A percentile compares a stretch with the other conserved stretches of the same genome.
These are phyloP conservation scores for Stephania cephalantha DNA, from an alignment of 164 flowering plant species.

Conservation along the genomic window DNA sequence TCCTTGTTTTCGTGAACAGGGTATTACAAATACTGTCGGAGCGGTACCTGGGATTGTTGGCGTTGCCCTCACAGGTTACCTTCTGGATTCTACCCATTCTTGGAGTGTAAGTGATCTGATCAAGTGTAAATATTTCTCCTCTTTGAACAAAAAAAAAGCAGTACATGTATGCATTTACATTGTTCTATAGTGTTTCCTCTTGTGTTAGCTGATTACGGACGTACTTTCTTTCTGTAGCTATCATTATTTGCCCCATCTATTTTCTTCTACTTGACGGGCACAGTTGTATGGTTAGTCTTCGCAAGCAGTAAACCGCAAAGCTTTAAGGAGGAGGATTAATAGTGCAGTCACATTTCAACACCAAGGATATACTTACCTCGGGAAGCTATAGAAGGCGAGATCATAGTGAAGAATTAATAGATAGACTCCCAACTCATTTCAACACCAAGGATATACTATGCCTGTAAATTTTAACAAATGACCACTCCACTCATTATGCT, in stretches of 20 bases:
- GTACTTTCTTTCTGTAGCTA: constrained; percentile 33
- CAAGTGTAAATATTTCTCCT: neutral
- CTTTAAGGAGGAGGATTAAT: constrained; percentile 52
- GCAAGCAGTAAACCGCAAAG: constrained; percentile 94
- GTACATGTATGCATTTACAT: neutral
- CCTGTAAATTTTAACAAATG: neutral
- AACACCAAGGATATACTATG: no score
- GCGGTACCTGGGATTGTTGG: constrained; percentile 96
- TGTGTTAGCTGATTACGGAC: neutral
- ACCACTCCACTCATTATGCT: neutral
- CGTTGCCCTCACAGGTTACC: constrained; percentile 88
- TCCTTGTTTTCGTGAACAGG: constrained; percentile 32
- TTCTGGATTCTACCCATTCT: constrained; percentile 92
- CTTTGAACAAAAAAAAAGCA: neutral
- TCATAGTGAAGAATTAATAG: neutral
- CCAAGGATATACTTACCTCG: neutral
- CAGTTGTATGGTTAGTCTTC: constrained; percentile 73
- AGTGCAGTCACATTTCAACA: neutral
- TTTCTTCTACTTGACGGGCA: constrained; percentile 95
- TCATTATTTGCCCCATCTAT: constrained; percentile 91
- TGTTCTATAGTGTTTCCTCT: neutral
- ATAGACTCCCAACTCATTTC: neutral
- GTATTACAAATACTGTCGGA: constrained; percentile 95
- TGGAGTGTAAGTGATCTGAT: constrained; percentile 74
- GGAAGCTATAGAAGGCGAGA: neutral